phyloP scores from a whole-genome alignment of 345 rosid species.

The Zanthoxylum bungeanum region DNA sequence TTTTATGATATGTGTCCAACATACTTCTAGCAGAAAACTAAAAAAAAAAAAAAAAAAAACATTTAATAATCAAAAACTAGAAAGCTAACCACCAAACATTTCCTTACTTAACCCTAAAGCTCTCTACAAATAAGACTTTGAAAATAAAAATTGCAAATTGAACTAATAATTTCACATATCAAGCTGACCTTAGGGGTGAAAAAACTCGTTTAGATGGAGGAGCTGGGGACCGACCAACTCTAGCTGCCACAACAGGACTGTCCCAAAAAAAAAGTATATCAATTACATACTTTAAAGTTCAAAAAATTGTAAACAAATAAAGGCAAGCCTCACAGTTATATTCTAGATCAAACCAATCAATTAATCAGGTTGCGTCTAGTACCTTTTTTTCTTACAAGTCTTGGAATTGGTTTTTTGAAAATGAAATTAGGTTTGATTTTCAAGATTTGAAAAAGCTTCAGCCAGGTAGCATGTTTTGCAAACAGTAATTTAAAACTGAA shows the following conservation, averaged over 20 bases:
- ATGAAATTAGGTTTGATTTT: not conserved
- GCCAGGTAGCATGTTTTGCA: too few relatives aligned
- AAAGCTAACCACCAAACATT: not conserved
- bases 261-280: not conserved
- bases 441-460: not conserved
- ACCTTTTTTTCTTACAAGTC: not conserved
- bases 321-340: not conserved
- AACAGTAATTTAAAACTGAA: too few relatives aligned
- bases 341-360: not conserved
- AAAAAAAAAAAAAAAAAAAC: too few relatives aligned
- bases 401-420: too few relatives aligned
- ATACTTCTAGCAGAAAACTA: not conserved
- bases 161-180: too few relatives aligned
- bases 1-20: too few relatives aligned
- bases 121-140: not conserved
- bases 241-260: constrained; percentile 53
- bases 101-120: not conserved
- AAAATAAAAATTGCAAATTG: not conserved
- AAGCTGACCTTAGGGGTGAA: constrained; percentile 61
- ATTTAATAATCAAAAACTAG: not conserved
- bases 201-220: constrained; percentile 60
- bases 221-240: constrained; percentile 69
- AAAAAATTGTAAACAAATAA: not conserved
- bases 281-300: not conserved
- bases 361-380: not conserved